These are phyloP conservation scores for Beauveria asiatica DNA, from an alignment of 2,329 filamentous ascomycete species.

Conservation along the genomic window DNA sequence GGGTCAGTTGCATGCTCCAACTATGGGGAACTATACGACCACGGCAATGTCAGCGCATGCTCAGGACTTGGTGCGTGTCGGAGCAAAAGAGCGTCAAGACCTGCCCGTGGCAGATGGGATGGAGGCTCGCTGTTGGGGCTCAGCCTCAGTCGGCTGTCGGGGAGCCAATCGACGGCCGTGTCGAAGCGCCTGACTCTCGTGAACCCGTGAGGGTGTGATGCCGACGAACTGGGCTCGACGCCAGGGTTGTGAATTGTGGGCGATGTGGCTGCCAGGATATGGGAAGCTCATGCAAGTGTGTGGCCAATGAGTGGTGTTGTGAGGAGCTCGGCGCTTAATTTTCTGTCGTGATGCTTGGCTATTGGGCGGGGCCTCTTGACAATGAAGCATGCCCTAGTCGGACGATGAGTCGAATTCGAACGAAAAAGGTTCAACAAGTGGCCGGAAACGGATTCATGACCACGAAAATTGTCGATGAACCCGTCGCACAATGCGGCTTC, in stretches of 20 bases:
- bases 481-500: background rate
- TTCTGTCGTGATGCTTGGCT: background rate
- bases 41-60: conserved; percentile 2
- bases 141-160: background rate
- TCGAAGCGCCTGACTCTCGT: conserved; percentile 3
- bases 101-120: background rate
- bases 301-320: conserved; percentile 7
- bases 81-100: background rate
- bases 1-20: background rate
- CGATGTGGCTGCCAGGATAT: conserved; percentile 4
- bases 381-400: background rate
- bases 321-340: conserved; percentile 10
- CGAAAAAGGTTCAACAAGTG: background rate
- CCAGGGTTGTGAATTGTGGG: background rate
- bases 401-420: background rate
- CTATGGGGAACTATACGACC: background rate
- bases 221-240: conserved; percentile 2
- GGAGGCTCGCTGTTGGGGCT: background rate
- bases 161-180: conserved; percentile 1
- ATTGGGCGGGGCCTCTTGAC: conserved; percentile 1
- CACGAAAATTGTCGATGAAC: conserved; percentile 1
- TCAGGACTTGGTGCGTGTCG: background rate
- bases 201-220: conserved; percentile 3
- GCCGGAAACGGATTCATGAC: background rate
- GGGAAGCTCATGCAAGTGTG: background rate